These are phyloP conservation scores for Diaporthe sp. DNA, from an alignment of 2,329 filamentous ascomycete species.

Conservation along the genomic window DNA sequence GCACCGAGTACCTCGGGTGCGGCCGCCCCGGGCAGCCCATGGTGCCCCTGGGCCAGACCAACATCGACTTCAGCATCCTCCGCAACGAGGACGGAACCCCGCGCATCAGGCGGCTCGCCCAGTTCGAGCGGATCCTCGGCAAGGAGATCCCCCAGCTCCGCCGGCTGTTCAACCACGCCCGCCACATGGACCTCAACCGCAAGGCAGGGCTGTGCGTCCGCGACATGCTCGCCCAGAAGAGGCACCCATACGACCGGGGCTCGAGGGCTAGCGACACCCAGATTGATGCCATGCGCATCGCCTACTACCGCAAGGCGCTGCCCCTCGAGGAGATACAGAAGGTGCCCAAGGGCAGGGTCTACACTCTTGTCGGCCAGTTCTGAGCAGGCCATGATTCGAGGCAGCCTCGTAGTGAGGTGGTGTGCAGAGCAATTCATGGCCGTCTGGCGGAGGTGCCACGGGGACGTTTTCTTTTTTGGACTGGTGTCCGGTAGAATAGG, in stretches of 20 bases:
- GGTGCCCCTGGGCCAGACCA: slow-evolving; percentile 10
- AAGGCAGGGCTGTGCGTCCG: neutral
- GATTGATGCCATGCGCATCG: neutral
- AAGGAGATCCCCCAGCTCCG: neutral
- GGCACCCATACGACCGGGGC: neutral
- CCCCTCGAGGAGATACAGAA: slow-evolving; percentile 26
- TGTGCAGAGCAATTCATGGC: neutral
- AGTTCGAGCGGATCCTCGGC: slow-evolving; percentile 17
- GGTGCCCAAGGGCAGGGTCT: slow-evolving; percentile 1
- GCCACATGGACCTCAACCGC: neutral
- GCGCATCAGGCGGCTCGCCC: neutral
- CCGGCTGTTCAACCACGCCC: neutral
- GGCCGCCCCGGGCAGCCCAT: neutral
- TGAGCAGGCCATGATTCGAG: neutral
- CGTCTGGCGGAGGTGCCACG: neutral
- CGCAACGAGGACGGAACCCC: neutral
- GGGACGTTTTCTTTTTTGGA: neutral
- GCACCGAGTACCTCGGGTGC: slow-evolving; percentile 15
- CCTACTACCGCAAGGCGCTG: slow-evolving; percentile 13
- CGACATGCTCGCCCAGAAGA: neutral
- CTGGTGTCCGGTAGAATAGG: neutral
- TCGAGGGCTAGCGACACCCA: neutral
- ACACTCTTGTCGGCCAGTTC: neutral
- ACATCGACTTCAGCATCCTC: slow-evolving; percentile 26
- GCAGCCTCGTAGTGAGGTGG: no score